These are phyloP conservation scores for Euphrasia confusa DNA, from an alignment of 257 asterid species.

Conservation along the genomic window DNA sequence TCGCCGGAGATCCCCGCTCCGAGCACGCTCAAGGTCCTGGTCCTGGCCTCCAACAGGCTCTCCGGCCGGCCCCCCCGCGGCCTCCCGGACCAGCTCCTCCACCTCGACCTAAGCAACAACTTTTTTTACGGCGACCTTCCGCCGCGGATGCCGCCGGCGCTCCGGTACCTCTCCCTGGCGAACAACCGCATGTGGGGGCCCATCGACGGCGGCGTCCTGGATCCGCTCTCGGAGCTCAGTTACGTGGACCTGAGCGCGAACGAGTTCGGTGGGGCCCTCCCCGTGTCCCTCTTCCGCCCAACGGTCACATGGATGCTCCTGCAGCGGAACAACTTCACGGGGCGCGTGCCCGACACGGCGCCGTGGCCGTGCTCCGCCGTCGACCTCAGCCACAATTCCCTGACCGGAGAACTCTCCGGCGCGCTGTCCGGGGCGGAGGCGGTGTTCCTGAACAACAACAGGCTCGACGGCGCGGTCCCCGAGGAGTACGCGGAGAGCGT, in stretches of 20 bases:
- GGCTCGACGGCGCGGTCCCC: slow-evolving; percentile 54
- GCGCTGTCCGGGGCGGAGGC: slow-evolving; percentile 50
- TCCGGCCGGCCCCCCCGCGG: slow-evolving; percentile 36
- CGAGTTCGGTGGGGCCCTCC: slow-evolving; percentile 62
- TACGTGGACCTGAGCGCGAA: slow-evolving; percentile 79
- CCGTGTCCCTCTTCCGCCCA: slow-evolving; percentile 41
- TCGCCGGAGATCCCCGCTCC: slow-evolving; percentile 28
- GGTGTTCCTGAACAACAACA: slow-evolving; percentile 60
- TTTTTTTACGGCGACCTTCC: slow-evolving; percentile 47
- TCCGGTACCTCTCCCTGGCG: slow-evolving; percentile 56
- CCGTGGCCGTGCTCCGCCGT: slow-evolving; percentile 36
- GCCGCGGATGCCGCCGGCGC: slow-evolving; percentile 38
- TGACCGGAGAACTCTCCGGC: slow-evolving; percentile 44
- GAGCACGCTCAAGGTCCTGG: slow-evolving; percentile 36
- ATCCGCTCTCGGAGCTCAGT: slow-evolving; percentile 36
- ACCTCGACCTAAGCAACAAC: slow-evolving; percentile 57
- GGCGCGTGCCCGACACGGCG: slow-evolving; percentile 43
- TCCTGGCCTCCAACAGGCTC: slow-evolving; percentile 43
- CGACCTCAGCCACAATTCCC: slow-evolving; percentile 67
- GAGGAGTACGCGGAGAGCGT: slow-evolving; percentile 49
- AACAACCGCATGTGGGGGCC: slow-evolving; percentile 61
- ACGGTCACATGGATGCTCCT: slow-evolving; percentile 51
- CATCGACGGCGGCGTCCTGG: slow-evolving; percentile 30
- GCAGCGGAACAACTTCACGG: slow-evolving; percentile 87
- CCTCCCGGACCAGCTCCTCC: slow-evolving; percentile 45